Evolutionary conservation across 1,284 basidiomycete species (phyloP), one percentile per base, ranked within the genome.

Genomic region (Bjerkandera adusta): DNA sequence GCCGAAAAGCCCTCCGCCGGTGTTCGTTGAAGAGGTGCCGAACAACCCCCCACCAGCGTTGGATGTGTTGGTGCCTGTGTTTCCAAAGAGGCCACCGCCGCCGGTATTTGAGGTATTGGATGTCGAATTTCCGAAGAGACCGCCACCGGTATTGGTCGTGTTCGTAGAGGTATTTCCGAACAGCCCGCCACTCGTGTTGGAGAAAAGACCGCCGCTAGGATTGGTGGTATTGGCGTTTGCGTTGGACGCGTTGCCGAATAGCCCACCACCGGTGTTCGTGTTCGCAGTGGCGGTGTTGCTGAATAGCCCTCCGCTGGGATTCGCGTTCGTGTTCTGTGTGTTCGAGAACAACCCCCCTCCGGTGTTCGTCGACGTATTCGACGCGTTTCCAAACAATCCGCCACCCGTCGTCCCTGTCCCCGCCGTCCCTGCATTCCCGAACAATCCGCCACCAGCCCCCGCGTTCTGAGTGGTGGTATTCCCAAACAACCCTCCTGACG

Each of bases 91-190:
- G 5, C 60, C 43, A 18, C 56, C 51, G n/a, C 57, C 56, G 12
- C 49, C 47, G 26, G 38, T 22, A 21, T n/a, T n/a, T n/a, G n/a
- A n/a, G n/a, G 25, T 13, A n/a, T n/a, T n/a, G n/a, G n/a, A n/a
- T 3, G 32, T n/a, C 35, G 59, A 58, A 43, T 52, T 66, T 16
- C 69, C 70, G 51, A 73, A 73, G 27, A 72, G 54, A 33, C 55
- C 49, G 36, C 56, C 52, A 25, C 50, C 55, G 20, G 54, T 38
- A n/a, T 45, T 32, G 5, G 8, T 42, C 25, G 20, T 16, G 18
- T 16, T 16, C 18, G 36, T 24, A 29, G 35, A 6, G 12, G 39
- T 43, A 36, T 41, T 49, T 34, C 43, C 38, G 18, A 49, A 41
- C 25, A 45, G 29, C n/a, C 20, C 36, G n/a, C n/a, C n/a, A n/a